Conservation (phyloP, 805 yeast genomes). For the Pichia ethanolica region DNA sequence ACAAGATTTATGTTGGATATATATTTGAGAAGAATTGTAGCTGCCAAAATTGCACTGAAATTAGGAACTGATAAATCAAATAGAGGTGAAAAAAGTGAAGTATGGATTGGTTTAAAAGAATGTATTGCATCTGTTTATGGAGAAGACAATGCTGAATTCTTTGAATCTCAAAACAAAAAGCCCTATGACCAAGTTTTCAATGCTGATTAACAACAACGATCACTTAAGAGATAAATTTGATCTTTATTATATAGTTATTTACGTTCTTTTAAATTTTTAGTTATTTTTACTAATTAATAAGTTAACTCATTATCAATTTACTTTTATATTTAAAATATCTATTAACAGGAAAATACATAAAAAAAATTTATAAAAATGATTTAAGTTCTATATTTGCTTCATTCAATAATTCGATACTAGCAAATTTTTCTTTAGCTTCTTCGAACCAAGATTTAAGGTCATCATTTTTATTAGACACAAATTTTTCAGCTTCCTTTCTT, state of each 20-base stretch:
- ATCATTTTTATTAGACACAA: constrained; percentile 17
- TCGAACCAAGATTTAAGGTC: constrained; percentile 17
- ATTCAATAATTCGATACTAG: constrained; percentile 22
- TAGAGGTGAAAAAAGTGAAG: constrained; percentile 13
- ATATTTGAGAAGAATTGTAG: constrained; percentile 26
- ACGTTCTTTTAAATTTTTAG: constrained; percentile 1
- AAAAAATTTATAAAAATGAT: background rate
- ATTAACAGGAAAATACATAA: background rate
- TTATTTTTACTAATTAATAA: background rate
- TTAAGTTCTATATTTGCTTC: constrained; percentile 18
- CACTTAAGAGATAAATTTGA: background rate
- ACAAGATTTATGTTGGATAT: constrained; percentile 24
- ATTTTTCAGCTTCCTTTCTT: constrained; percentile 14
- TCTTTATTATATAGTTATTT: background rate
- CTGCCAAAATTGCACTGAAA: constrained; percentile 24
- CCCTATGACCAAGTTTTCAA: no score
- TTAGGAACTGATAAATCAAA: constrained; percentile 20
- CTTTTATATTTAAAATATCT: background rate
- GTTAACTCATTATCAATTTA: no score
- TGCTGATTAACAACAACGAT: no score
- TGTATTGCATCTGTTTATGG: constrained; percentile 50
- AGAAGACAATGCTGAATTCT: constrained; percentile 20
- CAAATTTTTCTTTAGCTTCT: constrained; percentile 15
- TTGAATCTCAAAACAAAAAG: constrained; percentile 14
- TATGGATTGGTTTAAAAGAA: constrained; percentile 37